Conservation (phyloP, 2,329 filamentous ascomycete species). For the Aspergillus sp. region DNA sequence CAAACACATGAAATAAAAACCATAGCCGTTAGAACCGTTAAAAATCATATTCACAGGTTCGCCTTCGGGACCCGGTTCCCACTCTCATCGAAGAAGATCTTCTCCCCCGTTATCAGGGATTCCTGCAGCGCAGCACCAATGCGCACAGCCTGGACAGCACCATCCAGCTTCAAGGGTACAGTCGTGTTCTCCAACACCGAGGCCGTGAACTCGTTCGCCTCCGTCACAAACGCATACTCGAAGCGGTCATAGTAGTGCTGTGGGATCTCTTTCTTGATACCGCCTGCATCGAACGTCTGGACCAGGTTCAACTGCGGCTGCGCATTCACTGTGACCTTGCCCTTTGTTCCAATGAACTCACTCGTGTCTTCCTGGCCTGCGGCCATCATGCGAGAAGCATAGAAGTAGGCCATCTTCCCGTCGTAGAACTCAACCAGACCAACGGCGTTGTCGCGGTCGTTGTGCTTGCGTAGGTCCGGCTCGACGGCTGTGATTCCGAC, state of each 20-base stretch:
- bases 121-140: constrained; percentile 64
- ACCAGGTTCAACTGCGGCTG: constrained; percentile 59
- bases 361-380: constrained; percentile 67
- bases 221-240: constrained; percentile 62
- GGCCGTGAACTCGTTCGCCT: constrained; percentile 65
- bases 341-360: constrained; percentile 66
- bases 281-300: constrained; percentile 54
- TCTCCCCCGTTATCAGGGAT: constrained; percentile 53
- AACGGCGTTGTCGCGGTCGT: constrained; percentile 63
- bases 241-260: constrained; percentile 66
- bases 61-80: constrained; percentile 46
- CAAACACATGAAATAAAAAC: background rate
- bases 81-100: constrained; percentile 59
- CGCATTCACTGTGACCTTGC: constrained; percentile 63
- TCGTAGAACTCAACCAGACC: constrained; percentile 66
- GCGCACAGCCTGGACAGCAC: constrained; percentile 57
- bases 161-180: constrained; percentile 57
- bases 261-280: constrained; percentile 61
- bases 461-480: constrained; percentile 57
- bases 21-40: background rate
- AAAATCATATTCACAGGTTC: background rate
- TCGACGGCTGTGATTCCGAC: constrained; percentile 61
- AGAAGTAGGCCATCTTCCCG: constrained; percentile 65
- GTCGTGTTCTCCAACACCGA: constrained; percentile 56
- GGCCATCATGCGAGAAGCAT: constrained; percentile 65